A percentile compares a stretch with the other conserved stretches of the same genome.
Conservation (phyloP, 2,329 filamentous ascomycete species). For the Lecanicillium sp. region DNA sequence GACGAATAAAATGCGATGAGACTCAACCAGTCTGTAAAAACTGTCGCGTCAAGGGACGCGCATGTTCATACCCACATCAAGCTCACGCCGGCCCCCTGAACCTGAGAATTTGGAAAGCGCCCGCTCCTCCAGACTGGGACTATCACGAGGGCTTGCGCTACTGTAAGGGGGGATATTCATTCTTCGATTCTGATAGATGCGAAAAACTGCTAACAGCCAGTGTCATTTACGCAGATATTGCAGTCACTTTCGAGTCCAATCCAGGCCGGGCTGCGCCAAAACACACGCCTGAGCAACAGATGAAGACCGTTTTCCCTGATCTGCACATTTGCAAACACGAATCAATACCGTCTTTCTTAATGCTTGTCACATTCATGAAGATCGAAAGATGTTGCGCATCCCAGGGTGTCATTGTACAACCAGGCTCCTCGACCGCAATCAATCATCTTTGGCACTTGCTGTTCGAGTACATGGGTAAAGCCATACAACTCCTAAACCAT, state of each 20-base stretch:
- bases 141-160: slow-evolving; percentile 1
- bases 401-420: background rate
- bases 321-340: slow-evolving; percentile 5
- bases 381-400: background rate
- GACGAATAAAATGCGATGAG: slow-evolving; percentile 6
- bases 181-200: background rate
- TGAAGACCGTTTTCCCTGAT: background rate
- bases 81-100: background rate
- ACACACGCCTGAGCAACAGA: background rate
- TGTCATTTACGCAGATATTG: background rate
- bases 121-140: slow-evolving; percentile 1
- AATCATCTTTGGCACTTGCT: slow-evolving; percentile 3
- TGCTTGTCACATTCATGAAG: background rate
- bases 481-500: background rate
- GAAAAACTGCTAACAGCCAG: background rate
- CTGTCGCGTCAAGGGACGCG: background rate
- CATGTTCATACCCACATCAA: background rate
- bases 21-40: background rate
- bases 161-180: too few species aligned
- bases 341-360: slow-evolving; percentile 3
- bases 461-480: slow-evolving; percentile 1
- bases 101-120: background rate
- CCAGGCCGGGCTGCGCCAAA: background rate
- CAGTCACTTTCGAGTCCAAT: background rate
- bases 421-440: background rate